Evolutionary conservation across 2,329 filamentous ascomycete genomes (phyloP).

Genomic region (Trichoderma koningiopsis): DNA sequence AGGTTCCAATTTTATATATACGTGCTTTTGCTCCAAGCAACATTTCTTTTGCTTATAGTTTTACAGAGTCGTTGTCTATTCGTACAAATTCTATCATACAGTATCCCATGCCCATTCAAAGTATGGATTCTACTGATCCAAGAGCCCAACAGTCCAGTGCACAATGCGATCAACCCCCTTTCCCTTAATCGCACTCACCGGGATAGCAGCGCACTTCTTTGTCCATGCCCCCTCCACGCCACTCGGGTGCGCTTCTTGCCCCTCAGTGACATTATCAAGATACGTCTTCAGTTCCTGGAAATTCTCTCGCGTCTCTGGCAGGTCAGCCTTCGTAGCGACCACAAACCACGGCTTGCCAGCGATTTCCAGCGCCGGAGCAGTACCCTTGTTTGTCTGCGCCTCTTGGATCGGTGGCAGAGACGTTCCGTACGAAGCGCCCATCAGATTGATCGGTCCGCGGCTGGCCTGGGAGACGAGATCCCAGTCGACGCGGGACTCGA

Average conservation of each 20-base stretch:
- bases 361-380: conserved; percentile 63
- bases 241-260: conserved; percentile 71
- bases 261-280: conserved; percentile 64
- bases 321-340: conserved; percentile 88
- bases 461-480: conserved; percentile 54
- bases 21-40: background rate
- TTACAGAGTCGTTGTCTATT: background rate
- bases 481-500: conserved; percentile 59
- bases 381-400: conserved; percentile 18
- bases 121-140: conserved; percentile 50
- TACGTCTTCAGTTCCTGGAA: conserved; percentile 72
- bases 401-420: conserved; percentile 13
- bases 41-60: background rate
- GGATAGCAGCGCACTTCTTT: conserved; percentile 69
- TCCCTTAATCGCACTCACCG: conserved; percentile 85
- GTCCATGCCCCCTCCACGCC: conserved; percentile 60
- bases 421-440: conserved; percentile 30
- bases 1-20: conserved; percentile 29
- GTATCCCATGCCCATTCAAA: background rate
- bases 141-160: conserved; percentile 69
- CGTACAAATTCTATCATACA: background rate
- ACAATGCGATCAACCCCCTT: conserved; percentile 78
- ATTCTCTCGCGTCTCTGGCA: conserved; percentile 76
- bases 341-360: conserved; percentile 97
- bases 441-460: conserved; percentile 33